These are phyloP conservation scores for Lichtheimia ornata DNA, from an alignment of 371 early-diverging fungal species.

Conservation along the genomic window DNA sequence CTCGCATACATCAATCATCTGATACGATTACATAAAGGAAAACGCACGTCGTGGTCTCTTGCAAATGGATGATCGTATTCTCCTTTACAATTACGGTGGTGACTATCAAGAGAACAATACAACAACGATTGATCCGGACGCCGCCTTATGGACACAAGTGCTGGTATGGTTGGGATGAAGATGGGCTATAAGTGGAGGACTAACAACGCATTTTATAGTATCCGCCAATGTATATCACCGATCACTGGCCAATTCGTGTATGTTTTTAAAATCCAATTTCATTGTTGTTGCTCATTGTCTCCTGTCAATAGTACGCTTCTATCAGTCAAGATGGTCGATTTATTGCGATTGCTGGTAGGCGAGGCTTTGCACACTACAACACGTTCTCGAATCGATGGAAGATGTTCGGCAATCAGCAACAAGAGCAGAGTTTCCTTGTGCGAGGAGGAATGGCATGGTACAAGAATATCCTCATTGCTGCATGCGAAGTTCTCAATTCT, in stretches of 20 bases:
- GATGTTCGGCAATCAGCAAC: slow-evolving; percentile 82
- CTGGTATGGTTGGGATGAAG: slow-evolving; percentile 42
- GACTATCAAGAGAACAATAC: slow-evolving; percentile 67
- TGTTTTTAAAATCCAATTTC: background rate
- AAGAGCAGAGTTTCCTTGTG: slow-evolving; percentile 76
- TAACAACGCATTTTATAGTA: slow-evolving; percentile 41
- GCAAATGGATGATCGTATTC: slow-evolving; percentile 72
- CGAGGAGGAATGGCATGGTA: slow-evolving; percentile 83
- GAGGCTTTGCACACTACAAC: slow-evolving; percentile 81
- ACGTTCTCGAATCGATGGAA: slow-evolving; percentile 79
- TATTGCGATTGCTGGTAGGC: slow-evolving; percentile 80
- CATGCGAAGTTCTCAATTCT: slow-evolving; percentile 47
- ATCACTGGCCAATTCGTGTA: slow-evolving; percentile 86
- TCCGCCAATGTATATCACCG: slow-evolving; percentile 75
- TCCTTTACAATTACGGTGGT: slow-evolving; percentile 68
- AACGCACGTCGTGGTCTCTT: slow-evolving; percentile 68
- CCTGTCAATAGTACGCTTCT: slow-evolving; percentile 53
- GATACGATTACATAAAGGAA: slow-evolving; percentile 43
- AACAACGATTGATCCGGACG: slow-evolving; percentile 72
- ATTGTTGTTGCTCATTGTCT: background rate
- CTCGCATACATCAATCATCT: background rate
- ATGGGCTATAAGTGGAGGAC: background rate
- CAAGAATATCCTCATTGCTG: slow-evolving; percentile 69
- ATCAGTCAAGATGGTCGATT: slow-evolving; percentile 70
- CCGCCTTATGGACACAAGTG: slow-evolving; percentile 77